Evolutionary conservation across 352 stramenopile species (phyloP), one percentile per base, ranked within the genome.

Genomic region (Elongisporangium prolatum): DNA sequence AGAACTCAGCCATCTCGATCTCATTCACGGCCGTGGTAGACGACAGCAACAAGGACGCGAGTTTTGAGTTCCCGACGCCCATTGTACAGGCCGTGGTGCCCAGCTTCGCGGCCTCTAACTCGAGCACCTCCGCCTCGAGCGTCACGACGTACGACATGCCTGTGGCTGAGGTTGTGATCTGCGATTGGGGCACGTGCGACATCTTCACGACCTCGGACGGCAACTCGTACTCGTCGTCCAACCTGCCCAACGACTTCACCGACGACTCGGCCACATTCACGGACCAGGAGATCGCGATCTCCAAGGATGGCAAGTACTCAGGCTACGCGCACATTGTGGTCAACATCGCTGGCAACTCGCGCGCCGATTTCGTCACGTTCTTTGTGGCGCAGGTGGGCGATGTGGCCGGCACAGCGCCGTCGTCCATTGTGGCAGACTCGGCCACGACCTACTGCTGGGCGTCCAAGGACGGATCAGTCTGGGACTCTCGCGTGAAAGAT

Each of bases 371-470:
- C 34, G 73, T 88, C 3, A 89, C 80, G 11, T 93, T 86, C 58
- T 93, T 93, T 62, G 79, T 81, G 6, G 77, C 89, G 21, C 83
- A 91, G 50, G 75, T 93, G 44, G 80, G 83, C 20, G 77, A 85
- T 3, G 67, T 82, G 20, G 75, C 80, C 49, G 80, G 80, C 34
- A 82, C 71, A 4, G 70, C 72, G 13, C 78, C 78, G 0, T 59
- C 56, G 2, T 71, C 59, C 50, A 80, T 91, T 56, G 65, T 59
- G 24, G 71, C 68, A n/a, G 82, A 89, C 57, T 82, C 75, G 21
- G 74, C 72, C 28, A 89, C 83, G 2, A 92, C 80, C 17, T 92
- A 89, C 63, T 92, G 83, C 72, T 92, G 83, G 83, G 75, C 72
- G 9, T 59, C 74, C 1, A 55, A 71, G 25, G 74, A 84, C 61